Percentiles rank a stretch among this genome's conserved stretches.
Evolutionary conservation across 2,329 filamentous ascomycete genomes (phyloP).

Genomic region (Epichloe brachyelytri): DNA sequence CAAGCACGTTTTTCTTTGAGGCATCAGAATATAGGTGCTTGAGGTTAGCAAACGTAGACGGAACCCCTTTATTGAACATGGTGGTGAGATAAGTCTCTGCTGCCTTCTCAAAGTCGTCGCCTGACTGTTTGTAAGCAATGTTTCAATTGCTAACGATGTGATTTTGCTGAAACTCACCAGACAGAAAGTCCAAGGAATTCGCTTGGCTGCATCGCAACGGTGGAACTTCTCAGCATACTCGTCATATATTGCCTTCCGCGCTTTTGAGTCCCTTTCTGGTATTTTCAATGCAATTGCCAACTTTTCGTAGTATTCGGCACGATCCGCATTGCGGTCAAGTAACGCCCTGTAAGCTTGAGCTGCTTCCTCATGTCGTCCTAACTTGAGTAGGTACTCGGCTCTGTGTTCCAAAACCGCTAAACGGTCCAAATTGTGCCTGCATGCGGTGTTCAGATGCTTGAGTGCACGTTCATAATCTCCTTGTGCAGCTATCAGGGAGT

Average conservation of each 20-base stretch:
- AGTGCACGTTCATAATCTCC: conserved; percentile 74
- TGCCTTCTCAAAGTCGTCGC: conserved; percentile 66
- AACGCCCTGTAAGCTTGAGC: conserved; percentile 68
- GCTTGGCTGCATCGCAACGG: conserved; percentile 70
- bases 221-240: conserved; percentile 72
- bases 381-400: conserved; percentile 69
- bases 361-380: conserved; percentile 69
- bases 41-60: conserved; percentile 91
- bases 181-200: conserved; percentile 79
- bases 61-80: conserved; percentile 85
- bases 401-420: conserved; percentile 74
- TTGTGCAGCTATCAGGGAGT: conserved; percentile 80
- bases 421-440: conserved; percentile 70
- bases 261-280: conserved; percentile 40
- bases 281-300: conserved; percentile 59
- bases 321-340: conserved; percentile 78
- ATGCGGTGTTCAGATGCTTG: conserved; percentile 68
- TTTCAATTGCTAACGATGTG: neutral
- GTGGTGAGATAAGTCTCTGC: conserved; percentile 67
- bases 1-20: conserved; percentile 65
- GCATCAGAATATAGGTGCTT: conserved; percentile 79
- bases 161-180: conserved; percentile 34
- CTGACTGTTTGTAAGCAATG: conserved; percentile 26
- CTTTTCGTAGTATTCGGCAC: conserved; percentile 71
- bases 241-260: conserved; percentile 57